Evolutionary conservation across 805 yeast genomes (phyloP).

Genomic region (Myxozyma lipomycoides): DNA sequence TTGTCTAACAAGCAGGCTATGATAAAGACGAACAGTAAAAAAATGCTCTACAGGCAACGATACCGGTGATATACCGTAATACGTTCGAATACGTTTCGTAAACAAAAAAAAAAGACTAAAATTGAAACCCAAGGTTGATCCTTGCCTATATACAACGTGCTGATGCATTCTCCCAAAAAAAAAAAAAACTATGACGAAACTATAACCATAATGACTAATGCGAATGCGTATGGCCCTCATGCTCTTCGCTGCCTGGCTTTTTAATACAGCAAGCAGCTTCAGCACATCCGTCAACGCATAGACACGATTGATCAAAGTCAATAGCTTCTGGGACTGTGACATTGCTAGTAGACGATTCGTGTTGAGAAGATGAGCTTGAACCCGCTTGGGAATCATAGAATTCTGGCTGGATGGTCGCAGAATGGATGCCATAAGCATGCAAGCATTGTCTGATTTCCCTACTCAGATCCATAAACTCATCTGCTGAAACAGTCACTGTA

Average conservation of each 20-base stretch:
- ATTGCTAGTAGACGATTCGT: no score
- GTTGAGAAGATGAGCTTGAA: background rate
- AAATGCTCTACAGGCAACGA: no score
- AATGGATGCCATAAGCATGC: conserved; percentile 81
- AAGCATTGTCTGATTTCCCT: conserved; percentile 70
- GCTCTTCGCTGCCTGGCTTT: background rate
- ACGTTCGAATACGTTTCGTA: no score
- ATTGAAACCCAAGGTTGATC: background rate
- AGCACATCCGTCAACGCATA: conserved; percentile 27
- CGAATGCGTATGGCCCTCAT: conserved; percentile 3
- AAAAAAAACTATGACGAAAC: background rate
- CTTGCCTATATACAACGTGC: background rate
- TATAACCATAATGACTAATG: background rate
- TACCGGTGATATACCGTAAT: no score
- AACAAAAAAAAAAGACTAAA: conserved; percentile 2
- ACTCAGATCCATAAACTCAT: conserved; percentile 63
- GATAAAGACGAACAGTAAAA: no score
- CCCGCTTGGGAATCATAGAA: conserved; percentile 42
- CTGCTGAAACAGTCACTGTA: conserved; percentile 60
- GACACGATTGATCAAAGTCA: conserved; percentile 12
- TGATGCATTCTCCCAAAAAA: background rate
- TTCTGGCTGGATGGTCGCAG: conserved; percentile 96
- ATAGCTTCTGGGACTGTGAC: background rate
- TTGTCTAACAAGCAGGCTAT: background rate
- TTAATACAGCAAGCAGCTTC: conserved; percentile 21